Base-by-base conservation (phyloP, 108 stramenopile species). In the Cylindrotheca closterium region DNA sequence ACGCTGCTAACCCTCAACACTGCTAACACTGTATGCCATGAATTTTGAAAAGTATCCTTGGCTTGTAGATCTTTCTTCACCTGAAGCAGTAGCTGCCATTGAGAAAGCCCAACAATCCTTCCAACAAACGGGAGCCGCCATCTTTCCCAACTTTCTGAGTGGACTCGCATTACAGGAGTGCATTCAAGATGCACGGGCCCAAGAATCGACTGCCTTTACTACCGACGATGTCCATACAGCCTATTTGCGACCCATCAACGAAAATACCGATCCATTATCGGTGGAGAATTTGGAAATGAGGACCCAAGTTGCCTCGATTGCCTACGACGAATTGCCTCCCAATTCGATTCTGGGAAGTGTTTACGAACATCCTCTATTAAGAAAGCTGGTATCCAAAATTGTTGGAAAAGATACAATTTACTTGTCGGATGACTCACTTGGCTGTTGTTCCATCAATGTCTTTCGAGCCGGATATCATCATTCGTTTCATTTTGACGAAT, bases 401-500 rank as follows among this genome's bases (percentile, higher is more conserved):
- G 65, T 70, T 33, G 52, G 54, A 2, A 47, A 60, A 7, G 71
- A 60, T 17, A 57, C 25, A 19, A 25, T 78, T 19, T 70, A 63
- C 50, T 34, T 74, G 17, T 77, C 76, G 2, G 68, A 73, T 2
- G 80, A 81, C 64, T 72, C 80, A 5, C 28, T 81, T 24, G 80
- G 80, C 24, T 61, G 52, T 24, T 77, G 76, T 65, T 70, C 74
- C 2, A 58, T 81, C 55, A 81, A 81, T 62, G 80, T 78, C 4
- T 81, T 81, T 62, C 54, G 71, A 26, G 58, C 67, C 4, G 2
- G 26, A 5, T 78, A 63, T 34, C 61, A 62, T 31, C 80, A 78
- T 66, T 61, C 71, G 4, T 81, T 73, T 54, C 80, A 81, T 56
- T 81, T 73, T 59, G 80, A 81, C 49, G 80, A 81, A 46, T 69